phyloP scores from a whole-genome alignment of 495 filamentous ascomycete genomes.

The Lasiosphaeris hirsuta region DNA sequence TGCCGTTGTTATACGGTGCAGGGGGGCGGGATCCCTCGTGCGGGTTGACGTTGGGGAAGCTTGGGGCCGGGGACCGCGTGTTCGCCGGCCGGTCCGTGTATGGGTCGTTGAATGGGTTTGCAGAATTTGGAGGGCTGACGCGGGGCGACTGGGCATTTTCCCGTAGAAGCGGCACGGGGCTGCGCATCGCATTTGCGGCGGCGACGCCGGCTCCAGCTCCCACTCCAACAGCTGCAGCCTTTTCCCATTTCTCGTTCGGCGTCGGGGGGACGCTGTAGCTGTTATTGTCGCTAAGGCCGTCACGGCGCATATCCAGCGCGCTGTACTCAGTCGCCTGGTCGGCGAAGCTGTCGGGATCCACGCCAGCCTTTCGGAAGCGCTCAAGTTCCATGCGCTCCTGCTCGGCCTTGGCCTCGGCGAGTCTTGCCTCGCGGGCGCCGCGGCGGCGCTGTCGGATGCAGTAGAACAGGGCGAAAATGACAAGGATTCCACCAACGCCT shows the following conservation, averaged over 20 bases:
- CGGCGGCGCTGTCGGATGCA: constrained; percentile 64
- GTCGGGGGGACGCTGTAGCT: constrained; percentile 37
- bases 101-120: constrained; percentile 7
- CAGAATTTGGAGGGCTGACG: constrained; percentile 13
- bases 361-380: constrained; percentile 46
- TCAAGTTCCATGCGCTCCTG: constrained; percentile 63
- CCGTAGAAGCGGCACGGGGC: constrained; percentile 32
- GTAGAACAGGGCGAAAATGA: constrained; percentile 52
- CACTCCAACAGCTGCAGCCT: constrained; percentile 19
- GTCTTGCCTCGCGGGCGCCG: constrained; percentile 60
- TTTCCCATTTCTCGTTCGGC: constrained; percentile 26
- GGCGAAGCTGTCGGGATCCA: constrained; percentile 44
- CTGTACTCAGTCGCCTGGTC: constrained; percentile 41
- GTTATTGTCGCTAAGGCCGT: constrained; percentile 29
- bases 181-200: constrained; percentile 26
- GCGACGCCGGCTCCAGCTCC: constrained; percentile 24
- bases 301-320: constrained; percentile 31
- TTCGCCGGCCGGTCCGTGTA: constrained; percentile 10
- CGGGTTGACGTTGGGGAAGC: constrained; percentile 6
- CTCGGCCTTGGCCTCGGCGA: constrained; percentile 52
- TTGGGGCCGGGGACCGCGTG: constrained; percentile 16
- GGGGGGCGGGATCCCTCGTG: constrained; percentile 6
- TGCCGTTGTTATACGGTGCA: constrained; percentile 11
- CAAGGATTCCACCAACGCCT: constrained; percentile 45
- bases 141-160: constrained; percentile 29